A percentile compares a stretch with the other conserved stretches of the same genome.
Conservation (phyloP, 2,329 filamentous ascomycete genomes). For the Huntiella bhutanensis region DNA sequence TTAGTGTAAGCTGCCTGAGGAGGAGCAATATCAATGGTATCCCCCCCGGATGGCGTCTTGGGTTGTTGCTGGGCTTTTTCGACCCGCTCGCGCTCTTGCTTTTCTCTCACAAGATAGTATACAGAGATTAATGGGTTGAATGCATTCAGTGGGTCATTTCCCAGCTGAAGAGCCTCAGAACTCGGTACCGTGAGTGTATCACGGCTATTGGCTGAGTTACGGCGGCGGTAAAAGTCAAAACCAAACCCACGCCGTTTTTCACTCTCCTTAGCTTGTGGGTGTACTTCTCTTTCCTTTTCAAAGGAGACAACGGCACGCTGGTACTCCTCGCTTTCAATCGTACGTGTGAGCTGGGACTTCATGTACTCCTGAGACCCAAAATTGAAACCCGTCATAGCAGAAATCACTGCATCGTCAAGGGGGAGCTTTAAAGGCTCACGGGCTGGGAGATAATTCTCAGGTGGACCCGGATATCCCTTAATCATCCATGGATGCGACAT, state of each 20-base stretch:
- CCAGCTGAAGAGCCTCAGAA: slow-evolving; percentile 63
- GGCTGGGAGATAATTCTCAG: slow-evolving; percentile 71
- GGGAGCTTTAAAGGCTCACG: slow-evolving; percentile 76
- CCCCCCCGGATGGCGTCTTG: slow-evolving; percentile 20
- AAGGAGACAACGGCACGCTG: slow-evolving; percentile 60
- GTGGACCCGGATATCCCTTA: slow-evolving; percentile 71
- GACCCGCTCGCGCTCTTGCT: slow-evolving; percentile 59
- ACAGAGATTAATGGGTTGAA: slow-evolving; percentile 84
- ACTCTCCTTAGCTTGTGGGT: slow-evolving; percentile 37
- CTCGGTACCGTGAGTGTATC: slow-evolving; percentile 77
- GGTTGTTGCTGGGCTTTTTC: slow-evolving; percentile 22
- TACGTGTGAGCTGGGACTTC: slow-evolving; percentile 57
- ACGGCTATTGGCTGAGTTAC: slow-evolving; percentile 73
- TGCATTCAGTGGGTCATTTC: slow-evolving; percentile 76
- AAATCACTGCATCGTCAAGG: slow-evolving; percentile 63
- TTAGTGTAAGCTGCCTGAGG: slow-evolving; percentile 86
- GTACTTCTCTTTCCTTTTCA: slow-evolving; percentile 45
- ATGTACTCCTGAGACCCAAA: slow-evolving; percentile 81
- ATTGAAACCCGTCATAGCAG: slow-evolving; percentile 95
- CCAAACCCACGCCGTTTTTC: slow-evolving; percentile 75
- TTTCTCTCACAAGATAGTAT: slow-evolving; percentile 92
- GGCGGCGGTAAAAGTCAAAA: slow-evolving; percentile 92
- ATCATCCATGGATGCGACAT: slow-evolving; percentile 92
- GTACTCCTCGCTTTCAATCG: slow-evolving; percentile 90
- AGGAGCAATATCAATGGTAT: slow-evolving; percentile 42